phyloP scores from a whole-genome alignment of 2,329 filamentous ascomycete species.

The Xylaria sp. region DNA sequence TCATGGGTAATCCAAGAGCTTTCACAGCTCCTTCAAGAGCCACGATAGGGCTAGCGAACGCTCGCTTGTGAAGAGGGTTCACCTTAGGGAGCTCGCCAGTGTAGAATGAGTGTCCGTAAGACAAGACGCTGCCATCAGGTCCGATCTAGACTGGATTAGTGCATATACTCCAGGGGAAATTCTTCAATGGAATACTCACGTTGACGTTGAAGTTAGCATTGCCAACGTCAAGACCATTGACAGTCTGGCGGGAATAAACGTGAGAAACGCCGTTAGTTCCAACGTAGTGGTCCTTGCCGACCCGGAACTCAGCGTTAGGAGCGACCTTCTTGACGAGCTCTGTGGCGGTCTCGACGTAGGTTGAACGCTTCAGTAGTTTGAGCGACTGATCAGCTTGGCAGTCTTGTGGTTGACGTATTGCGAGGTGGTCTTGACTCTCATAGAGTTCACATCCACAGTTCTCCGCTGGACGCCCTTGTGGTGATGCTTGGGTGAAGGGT shows the following conservation, averaged over 20 bases:
- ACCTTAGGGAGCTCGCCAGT: constrained; percentile 50
- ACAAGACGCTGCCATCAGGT: constrained; percentile 61
- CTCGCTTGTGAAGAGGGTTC: constrained; percentile 48
- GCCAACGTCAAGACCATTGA: constrained; percentile 63
- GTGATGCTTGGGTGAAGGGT: constrained; percentile 7
- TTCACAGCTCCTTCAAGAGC: constrained; percentile 50
- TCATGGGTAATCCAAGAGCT: constrained; percentile 48
- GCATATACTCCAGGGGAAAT: background rate
- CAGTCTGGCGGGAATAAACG: constrained; percentile 64
- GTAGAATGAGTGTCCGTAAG: constrained; percentile 57
- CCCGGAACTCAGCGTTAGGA: constrained; percentile 52
- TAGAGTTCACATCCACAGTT: constrained; percentile 32
- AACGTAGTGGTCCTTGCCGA: constrained; percentile 59
- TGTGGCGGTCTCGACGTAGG: constrained; percentile 52
- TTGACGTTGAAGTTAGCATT: constrained; percentile 67
- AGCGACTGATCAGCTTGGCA: constrained; percentile 34
- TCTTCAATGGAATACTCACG: constrained; percentile 46
- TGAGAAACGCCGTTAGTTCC: constrained; percentile 60
- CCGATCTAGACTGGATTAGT: constrained; percentile 47
- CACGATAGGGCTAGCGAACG: constrained; percentile 47
- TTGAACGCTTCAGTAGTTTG: constrained; percentile 39
- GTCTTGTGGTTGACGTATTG: constrained; percentile 41
- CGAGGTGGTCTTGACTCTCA: constrained; percentile 38
- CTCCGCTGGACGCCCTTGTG: constrained; percentile 13
- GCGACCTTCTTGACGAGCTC: constrained; percentile 48